Base-by-base conservation (phyloP, 2,329 filamentous ascomycete species). In the Aspergillus texensis region DNA sequence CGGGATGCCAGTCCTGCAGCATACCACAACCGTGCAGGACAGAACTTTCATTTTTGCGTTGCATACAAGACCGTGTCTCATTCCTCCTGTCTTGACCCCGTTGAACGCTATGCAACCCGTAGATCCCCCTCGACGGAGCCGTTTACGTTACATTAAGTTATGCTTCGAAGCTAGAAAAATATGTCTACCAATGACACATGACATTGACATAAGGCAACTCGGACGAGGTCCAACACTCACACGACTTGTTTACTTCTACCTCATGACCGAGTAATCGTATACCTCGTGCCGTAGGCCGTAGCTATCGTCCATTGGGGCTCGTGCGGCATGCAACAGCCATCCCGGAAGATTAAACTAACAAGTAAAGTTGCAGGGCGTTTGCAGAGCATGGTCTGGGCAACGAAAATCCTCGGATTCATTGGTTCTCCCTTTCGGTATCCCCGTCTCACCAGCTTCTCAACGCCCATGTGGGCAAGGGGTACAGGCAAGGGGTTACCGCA, bases 281-380 rank as follows among this genome's bases (percentile, higher is more conserved):
- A 21, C 32, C 30, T 58, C 36, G 34, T 39, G 11, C 16, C 0
- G 16, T 41, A 41, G 16, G 16, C 39, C 24, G 14, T 26, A 54
- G 26, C 28, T 6, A 14, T 62, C 52, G n/a, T 57, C 21, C n/a
- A 52, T 32, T 50, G 26, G 36, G 34, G 26, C 60, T 64, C 62
- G 59, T 64, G 62, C 41, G 63, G 65, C 39, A 68, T 67, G 68
- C 61, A 56, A 55, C 34, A 62, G 62, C 53, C 53, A 64, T 16
- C 26, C 30, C 26, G 45, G 46, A 46, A 55, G 53, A 65, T 64
- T 58, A 54, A 45, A 45, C n/a, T 55, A 21, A 32, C 54, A 43
- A 26, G 55, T 61, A 62, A 63, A 58, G 59, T 63, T 64, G 60
- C 63, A 63, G 60, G 36, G 36, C 45, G 48, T 21, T 65, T 57